phyloP scores from a whole-genome alignment of 225 moss, liverwort and hornwort species.

The Antitrichia curtipendula region DNA sequence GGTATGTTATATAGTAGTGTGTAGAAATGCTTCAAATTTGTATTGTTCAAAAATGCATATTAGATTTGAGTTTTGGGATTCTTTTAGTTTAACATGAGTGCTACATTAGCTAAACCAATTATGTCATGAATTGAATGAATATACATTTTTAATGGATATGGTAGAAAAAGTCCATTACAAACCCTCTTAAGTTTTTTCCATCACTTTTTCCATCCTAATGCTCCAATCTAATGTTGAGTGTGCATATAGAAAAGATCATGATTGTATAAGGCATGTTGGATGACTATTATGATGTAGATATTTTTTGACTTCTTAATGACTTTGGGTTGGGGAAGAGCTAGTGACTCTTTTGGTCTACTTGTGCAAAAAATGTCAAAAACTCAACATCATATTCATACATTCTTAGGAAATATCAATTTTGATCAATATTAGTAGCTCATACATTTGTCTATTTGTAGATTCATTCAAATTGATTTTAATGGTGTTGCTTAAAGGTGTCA shows the following conservation, averaged over 20 bases:
- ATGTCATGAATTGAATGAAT: not conserved
- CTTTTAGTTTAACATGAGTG: not conserved
- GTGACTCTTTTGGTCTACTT: not conserved
- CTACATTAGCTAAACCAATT: not conserved
- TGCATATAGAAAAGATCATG: not conserved
- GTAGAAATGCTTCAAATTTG: not conserved
- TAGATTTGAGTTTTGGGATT: not conserved
- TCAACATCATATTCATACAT: no score
- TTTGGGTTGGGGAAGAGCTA: not conserved
- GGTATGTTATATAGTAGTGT: no score
- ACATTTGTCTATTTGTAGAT: not conserved
- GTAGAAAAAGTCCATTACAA: not conserved
- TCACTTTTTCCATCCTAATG: not conserved
- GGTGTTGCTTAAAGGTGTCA: not conserved
- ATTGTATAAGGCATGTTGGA: not conserved
- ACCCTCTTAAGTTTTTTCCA: not conserved
- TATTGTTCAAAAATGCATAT: not conserved
- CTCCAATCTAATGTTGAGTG: not conserved
- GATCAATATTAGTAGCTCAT: not conserved
- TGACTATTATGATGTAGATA: not conserved
- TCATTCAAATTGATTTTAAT: not conserved
- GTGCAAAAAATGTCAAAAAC: not conserved
- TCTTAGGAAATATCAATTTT: not conserved
- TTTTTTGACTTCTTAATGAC: not conserved
- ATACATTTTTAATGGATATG: not conserved